Conservation (phyloP, 768 basidiomycete species). For the Asterophora parasitica region DNA sequence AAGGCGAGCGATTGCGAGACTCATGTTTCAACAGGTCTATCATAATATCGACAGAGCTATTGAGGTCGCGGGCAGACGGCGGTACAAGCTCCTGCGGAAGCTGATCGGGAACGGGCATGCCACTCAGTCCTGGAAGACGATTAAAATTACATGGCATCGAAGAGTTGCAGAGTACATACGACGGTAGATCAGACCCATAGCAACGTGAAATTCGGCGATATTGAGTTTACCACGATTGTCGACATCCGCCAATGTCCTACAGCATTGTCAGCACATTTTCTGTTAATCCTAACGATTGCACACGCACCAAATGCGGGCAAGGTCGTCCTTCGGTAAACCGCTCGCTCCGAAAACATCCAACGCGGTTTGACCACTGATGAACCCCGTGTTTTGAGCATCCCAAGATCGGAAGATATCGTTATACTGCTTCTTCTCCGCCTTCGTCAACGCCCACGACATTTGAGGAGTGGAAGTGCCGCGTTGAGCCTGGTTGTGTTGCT, state of each 20-base stretch:
- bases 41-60: constrained; percentile 83
- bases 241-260: constrained; percentile 86
- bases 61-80: constrained; percentile 86
- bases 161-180: constrained; percentile 47
- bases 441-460: constrained; percentile 82
- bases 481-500: constrained; percentile 77
- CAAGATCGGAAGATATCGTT: constrained; percentile 97
- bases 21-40: constrained; percentile 87
- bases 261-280: constrained; percentile 4
- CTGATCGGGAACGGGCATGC: constrained; percentile 81
- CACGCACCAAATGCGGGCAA: constrained; percentile 88
- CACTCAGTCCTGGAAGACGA: constrained; percentile 70
- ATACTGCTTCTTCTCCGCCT: constrained; percentile 93
- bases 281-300: constrained; percentile 7
- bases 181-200: constrained; percentile 97
- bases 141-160: constrained; percentile 1
- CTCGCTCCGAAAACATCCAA: constrained; percentile 93
- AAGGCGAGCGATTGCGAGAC: constrained; percentile 65
- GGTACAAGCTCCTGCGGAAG: constrained; percentile 90
- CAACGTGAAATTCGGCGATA: constrained; percentile 94
- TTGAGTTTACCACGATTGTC: constrained; percentile 96
- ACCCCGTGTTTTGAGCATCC: constrained; percentile 78
- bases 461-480: constrained; percentile 61
- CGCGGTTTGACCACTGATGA: constrained; percentile 81
- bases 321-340: constrained; percentile 81